Percentiles rank a stretch among this genome's conserved stretches.
phyloP scores from a whole-genome alignment of 768 basidiomycete genomes.

The Panellus pusillus region DNA sequence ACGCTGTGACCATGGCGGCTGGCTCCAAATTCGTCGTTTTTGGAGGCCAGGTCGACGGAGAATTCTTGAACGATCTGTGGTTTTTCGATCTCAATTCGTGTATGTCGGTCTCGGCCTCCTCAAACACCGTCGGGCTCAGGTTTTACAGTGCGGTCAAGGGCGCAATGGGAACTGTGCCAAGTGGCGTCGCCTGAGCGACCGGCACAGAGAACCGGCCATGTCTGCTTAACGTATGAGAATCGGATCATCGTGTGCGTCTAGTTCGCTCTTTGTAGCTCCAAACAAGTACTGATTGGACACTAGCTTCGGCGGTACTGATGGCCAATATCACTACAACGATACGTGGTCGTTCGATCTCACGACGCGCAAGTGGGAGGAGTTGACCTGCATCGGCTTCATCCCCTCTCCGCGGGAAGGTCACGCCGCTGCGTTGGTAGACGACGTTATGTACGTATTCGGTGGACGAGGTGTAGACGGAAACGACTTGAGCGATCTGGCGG shows the following conservation, averaged over 20 bases:
- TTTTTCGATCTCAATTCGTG: slow-evolving; percentile 93
- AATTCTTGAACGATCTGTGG: slow-evolving; percentile 95
- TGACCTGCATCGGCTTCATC: slow-evolving; percentile 95
- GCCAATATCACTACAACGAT: slow-evolving; percentile 98
- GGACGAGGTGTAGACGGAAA: slow-evolving; percentile 97
- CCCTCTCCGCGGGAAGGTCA: slow-evolving; percentile 96
- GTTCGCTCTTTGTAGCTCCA: slow-evolving; percentile 7
- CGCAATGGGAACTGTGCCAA: slow-evolving; percentile 81
- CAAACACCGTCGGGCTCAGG: not conserved
- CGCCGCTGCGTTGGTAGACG: slow-evolving; percentile 93
- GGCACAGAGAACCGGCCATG: slow-evolving; percentile 89
- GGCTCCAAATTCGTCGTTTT: slow-evolving; percentile 93
- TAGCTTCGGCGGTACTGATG: slow-evolving; percentile 97
- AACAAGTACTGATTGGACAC: slow-evolving; percentile 18
- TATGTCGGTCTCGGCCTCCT: slow-evolving; percentile 41
- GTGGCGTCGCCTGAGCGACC: slow-evolving; percentile 61
- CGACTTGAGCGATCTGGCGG: slow-evolving; percentile 90
- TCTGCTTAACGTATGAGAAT: slow-evolving; percentile 80
- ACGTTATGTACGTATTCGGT: slow-evolving; percentile 97
- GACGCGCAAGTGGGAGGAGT: slow-evolving; percentile 83
- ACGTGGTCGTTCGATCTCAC: slow-evolving; percentile 92
- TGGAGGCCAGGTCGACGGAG: slow-evolving; percentile 93
- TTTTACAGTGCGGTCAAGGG: slow-evolving; percentile 72
- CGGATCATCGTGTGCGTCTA: slow-evolving; percentile 76
- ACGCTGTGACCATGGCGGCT: slow-evolving; percentile 85